These are phyloP conservation scores for Lactarius sanguifluus DNA, from an alignment of 768 basidiomycete genomes.

Conservation along the genomic window DNA sequence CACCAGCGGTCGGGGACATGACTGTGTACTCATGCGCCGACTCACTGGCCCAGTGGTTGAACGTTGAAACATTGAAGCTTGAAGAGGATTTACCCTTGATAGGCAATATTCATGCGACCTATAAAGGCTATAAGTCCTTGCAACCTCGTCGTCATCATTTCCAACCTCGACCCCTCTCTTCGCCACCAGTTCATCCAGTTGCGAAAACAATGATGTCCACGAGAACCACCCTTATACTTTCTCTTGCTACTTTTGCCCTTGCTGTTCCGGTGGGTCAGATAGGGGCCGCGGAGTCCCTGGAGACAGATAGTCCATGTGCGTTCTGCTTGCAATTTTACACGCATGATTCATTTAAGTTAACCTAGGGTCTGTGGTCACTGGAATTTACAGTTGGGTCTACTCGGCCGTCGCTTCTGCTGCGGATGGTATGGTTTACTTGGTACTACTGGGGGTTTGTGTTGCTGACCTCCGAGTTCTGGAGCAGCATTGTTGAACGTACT, in stretches of 20 bases:
- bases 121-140: neutral
- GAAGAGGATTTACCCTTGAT: neutral
- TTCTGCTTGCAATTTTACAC: neutral
- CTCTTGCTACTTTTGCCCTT: neutral
- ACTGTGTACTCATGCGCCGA: too few species aligned
- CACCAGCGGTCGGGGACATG: too few species aligned
- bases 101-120: neutral
- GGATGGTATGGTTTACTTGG: neutral
- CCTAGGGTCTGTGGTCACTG: neutral
- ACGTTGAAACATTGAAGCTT: too few species aligned
- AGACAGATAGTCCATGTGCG: neutral
- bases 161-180: neutral
- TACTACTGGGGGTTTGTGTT: neutral
- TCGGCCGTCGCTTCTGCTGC: too few species aligned
- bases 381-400: too few species aligned
- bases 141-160: neutral
- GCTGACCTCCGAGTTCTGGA: neutral
- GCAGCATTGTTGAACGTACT: neutral
- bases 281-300: too few species aligned
- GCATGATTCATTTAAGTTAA: neutral
- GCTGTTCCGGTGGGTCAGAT: neutral
- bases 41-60: too few species aligned
- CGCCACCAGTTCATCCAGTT: neutral
- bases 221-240: neutral
- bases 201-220: neutral